Evolutionary conservation across 225 moss, liverwort and hornwort genomes (phyloP).

Genomic region (Pleurozium schreberi): DNA sequence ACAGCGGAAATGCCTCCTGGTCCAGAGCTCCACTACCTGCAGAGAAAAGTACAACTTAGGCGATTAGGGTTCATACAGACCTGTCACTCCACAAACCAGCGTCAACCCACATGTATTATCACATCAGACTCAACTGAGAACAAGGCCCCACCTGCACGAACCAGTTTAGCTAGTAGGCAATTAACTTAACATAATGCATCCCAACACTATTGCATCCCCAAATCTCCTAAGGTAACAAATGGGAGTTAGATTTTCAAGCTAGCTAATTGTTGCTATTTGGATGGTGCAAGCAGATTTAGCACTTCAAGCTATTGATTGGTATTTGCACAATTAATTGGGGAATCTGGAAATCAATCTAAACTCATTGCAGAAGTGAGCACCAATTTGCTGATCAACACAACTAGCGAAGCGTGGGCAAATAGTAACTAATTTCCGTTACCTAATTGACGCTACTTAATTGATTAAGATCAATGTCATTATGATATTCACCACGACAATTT

Average conservation of each 20-base stretch:
- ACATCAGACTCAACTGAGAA: not conserved
- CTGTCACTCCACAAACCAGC: not conserved
- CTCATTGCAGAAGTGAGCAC: not conserved
- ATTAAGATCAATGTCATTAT: not conserved
- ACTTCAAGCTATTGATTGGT: not conserved
- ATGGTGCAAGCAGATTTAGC: not conserved
- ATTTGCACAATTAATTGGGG: not conserved
- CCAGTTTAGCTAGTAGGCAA: not conserved
- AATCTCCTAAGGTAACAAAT: not conserved
- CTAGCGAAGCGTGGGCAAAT: not conserved
- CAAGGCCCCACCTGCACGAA: not conserved
- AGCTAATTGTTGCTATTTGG: not conserved
- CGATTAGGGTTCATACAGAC: not conserved
- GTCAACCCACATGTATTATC: not conserved
- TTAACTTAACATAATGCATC: not conserved
- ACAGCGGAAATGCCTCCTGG: constrained; percentile 72
- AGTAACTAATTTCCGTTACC: not conserved
- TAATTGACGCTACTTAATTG: too few species aligned
- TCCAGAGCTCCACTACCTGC: constrained; percentile 90
- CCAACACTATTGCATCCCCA: not conserved
- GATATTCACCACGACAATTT: not conserved
- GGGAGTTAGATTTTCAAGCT: not conserved
- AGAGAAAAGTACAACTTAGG: not conserved
- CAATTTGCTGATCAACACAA: not conserved
- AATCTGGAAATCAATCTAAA: not conserved